Evolutionary conservation across 106 monocot species (phyloP).

Genomic region (Posidonia australis): DNA sequence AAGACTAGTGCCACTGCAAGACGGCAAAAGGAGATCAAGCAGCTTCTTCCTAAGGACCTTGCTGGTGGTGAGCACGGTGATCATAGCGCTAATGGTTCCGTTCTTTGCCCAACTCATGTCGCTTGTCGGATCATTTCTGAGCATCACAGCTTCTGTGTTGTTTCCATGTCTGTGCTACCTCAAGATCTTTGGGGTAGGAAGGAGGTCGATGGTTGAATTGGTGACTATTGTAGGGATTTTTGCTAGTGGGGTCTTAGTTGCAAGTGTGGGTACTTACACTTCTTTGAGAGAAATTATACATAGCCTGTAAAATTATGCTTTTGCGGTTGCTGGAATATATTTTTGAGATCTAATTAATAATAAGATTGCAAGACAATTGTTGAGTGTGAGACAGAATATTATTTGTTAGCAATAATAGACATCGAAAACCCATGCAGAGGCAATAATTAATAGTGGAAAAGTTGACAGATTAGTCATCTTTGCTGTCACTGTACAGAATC

Average conservation of each 20-base stretch:
- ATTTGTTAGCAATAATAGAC: too few relatives aligned
- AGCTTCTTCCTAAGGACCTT: conserved; percentile 6
- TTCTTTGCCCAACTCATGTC: conserved; percentile 16
- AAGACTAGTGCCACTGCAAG: neutral
- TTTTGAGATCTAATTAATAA: too few relatives aligned
- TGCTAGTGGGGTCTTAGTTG: neutral
- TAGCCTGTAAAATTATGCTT: neutral
- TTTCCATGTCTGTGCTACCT: conserved; percentile 17
- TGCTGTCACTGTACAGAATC: too few relatives aligned
- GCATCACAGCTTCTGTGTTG: conserved; percentile 6
- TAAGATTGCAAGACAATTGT: too few relatives aligned
- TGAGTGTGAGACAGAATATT: too few relatives aligned
- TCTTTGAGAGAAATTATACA: conserved; percentile 10
- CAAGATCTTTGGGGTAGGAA: conserved; percentile 8
- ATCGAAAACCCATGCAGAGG: too few relatives aligned
- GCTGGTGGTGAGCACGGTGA: conserved; percentile 6
- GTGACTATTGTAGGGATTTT: conserved; percentile 4
- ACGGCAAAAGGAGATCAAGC: neutral
- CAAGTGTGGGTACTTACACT: conserved; percentile 10
- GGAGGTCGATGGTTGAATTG: neutral
- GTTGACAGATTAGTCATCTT: too few relatives aligned
- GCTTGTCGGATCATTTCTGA: conserved; percentile 15
- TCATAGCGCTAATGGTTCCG: conserved; percentile 10
- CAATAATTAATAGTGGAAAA: too few relatives aligned
- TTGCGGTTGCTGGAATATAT: too few relatives aligned